Conservation (phyloP, 1,139 yeast genomes). For the Yamadazyma blattariae region DNA sequence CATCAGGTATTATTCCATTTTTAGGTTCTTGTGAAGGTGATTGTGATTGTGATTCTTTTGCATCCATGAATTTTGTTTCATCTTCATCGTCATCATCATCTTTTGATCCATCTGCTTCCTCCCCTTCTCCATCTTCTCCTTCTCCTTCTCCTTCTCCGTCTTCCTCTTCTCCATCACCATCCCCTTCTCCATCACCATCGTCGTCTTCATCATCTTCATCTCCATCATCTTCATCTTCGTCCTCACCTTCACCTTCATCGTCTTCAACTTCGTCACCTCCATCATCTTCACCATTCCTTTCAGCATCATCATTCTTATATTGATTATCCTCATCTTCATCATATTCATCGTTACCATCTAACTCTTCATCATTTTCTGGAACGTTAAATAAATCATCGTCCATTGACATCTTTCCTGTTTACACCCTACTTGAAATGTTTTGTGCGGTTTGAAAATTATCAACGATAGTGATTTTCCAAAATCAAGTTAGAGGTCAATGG, state of each 20-base stretch:
- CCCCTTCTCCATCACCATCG: constrained; percentile 24
- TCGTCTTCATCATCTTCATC: constrained; percentile 21
- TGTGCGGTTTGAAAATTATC: too few species aligned
- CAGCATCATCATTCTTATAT: constrained; percentile 14
- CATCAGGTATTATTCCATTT: constrained; percentile 8
- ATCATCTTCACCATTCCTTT: constrained; percentile 15
- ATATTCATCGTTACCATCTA: constrained; percentile 11
- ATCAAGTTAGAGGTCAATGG: too few species aligned
- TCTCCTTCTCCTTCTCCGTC: constrained; percentile 14
- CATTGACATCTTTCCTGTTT: constrained; percentile 10
- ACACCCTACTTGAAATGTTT: too few species aligned
- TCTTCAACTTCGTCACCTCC: constrained; percentile 17
- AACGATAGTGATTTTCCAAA: too few species aligned
- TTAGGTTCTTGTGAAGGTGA: constrained; percentile 7
- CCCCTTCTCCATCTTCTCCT: constrained; percentile 15
- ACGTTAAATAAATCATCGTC: constrained; percentile 20
- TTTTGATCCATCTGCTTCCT: constrained; percentile 14
- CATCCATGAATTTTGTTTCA: constrained; percentile 19
- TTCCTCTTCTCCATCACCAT: constrained; percentile 17
- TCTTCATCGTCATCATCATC: constrained; percentile 14
- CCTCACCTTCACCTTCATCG: constrained; percentile 16
- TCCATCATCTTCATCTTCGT: constrained; percentile 17
- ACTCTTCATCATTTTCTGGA: constrained; percentile 26
- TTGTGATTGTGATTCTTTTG: constrained; percentile 17
- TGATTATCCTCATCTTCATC: constrained; percentile 19